Percentiles rank a stretch among this genome's conserved stretches.
Evolutionary conservation across 768 basidiomycete genomes (phyloP).

Genomic region (Clathrus columnatus): DNA sequence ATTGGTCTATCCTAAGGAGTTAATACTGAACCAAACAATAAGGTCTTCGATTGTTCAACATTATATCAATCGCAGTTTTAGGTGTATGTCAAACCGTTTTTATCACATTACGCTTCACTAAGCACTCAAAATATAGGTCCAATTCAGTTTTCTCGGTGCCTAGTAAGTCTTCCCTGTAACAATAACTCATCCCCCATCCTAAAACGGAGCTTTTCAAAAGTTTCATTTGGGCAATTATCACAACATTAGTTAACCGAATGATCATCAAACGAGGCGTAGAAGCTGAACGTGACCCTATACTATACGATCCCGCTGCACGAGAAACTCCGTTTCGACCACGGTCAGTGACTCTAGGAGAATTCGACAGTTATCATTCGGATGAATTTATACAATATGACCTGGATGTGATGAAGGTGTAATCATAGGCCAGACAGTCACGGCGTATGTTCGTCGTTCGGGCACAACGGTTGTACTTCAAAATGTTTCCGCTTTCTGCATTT

Average conservation of each 20-base stretch:
- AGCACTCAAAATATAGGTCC: neutral
- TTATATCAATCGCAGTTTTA: neutral
- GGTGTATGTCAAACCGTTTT: neutral
- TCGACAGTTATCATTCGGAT: too few relatives aligned
- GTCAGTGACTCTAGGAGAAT: neutral
- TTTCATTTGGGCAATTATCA: neutral
- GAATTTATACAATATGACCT: too few relatives aligned
- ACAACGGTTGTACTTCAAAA: too few relatives aligned
- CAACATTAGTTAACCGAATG: neutral
- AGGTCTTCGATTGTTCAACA: neutral
- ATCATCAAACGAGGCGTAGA: neutral
- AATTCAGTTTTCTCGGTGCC: neutral
- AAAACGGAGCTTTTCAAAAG: neutral
- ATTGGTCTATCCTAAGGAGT: neutral
- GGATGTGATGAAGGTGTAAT: too few relatives aligned
- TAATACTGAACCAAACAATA: neutral
- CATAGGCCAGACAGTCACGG: too few relatives aligned
- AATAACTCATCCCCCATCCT: neutral
- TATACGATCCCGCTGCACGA: neutral
- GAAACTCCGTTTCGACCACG: neutral
- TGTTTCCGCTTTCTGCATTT: too few relatives aligned
- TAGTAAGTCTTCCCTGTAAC: neutral
- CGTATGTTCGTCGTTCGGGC: too few relatives aligned
- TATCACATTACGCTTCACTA: neutral
- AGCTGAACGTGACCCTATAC: neutral